Evolutionary conservation across 108 stramenopile species (phyloP), one percentile per base, ranked within the genome.

Genomic region (Thalassiosira profunda): DNA sequence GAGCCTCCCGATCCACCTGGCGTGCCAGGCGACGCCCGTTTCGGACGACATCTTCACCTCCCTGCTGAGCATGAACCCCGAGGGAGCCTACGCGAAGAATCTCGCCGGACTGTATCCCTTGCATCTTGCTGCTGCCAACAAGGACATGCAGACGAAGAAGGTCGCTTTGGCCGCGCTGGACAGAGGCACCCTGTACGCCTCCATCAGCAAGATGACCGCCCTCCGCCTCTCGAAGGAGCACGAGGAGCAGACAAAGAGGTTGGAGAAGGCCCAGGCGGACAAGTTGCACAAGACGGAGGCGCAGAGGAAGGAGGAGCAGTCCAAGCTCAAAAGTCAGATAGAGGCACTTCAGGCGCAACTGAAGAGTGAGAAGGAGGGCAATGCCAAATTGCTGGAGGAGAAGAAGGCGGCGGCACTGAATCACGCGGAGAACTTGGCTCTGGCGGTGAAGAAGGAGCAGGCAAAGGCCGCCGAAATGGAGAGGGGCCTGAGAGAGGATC

Each of bases 121-220:
- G 24, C 41, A 63, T 44, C 21, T 44, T 26, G 62, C 62, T 33
- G 26, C 62, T 33, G 17, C 62, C 47, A 52, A 44, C 20, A 52
- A 65, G 2, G 64, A 53, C 26, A 8, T 51, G 21, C 8, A 11
- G 4, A 72, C 71, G n/a, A 72, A 61, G 43, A 62, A 72, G 33
- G 6, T 33, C 2, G 71, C 71, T 0, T 45, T 72, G 8, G 40
- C 71, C 26, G 71, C 71, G 18, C 41, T 72, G 42, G 71, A 72
- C 47, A 38, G 71, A n/a, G 59, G 71, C 2, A 72, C 71, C 1
- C 41, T 72, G n/a, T 72, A 63, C 33, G 71, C 71, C 7, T 72
- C 59, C 24, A 72, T 72, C 15, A 46, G 43, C 30, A 72, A 72
- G 57, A 72, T 72, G 71, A 63, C 52, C 0, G 54, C 61, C 11